These are phyloP conservation scores for Salicornia ramosissima DNA, from an alignment of 148 eudicot species.

Conservation along the genomic window DNA sequence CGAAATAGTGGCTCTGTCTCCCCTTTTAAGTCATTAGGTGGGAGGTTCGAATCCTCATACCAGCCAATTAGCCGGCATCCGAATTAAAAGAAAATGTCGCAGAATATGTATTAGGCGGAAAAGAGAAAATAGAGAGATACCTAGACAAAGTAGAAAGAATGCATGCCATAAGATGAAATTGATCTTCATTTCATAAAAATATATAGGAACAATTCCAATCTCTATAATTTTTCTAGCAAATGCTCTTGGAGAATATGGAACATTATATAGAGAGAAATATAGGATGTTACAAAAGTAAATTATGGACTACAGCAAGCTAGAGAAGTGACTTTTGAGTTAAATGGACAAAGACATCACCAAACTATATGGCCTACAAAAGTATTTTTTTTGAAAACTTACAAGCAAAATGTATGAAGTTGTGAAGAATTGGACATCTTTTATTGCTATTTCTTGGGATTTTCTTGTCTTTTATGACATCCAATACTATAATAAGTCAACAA, in stretches of 20 bases:
- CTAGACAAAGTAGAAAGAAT: conserved; percentile 23
- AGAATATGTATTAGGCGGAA: too few relatives aligned
- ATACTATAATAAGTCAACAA: too few relatives aligned
- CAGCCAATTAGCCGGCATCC: too few relatives aligned
- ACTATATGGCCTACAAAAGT: conserved; percentile 3
- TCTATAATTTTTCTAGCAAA: not conserved
- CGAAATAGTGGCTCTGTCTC: not conserved
- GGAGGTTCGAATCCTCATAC: too few relatives aligned
- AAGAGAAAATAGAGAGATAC: not conserved
- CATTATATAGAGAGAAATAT: conserved; percentile 3
- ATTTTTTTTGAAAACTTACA: conserved; percentile 21
- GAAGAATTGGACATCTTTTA: not conserved
- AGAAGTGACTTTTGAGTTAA: conserved; percentile 14
- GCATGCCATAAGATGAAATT: conserved; percentile 20
- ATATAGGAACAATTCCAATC: not conserved
- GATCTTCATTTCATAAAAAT: conserved; percentile 23
- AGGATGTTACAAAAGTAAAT: not conserved
- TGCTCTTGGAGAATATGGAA: not conserved
- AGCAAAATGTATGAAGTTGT: conserved; percentile 16
- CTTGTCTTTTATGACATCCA: not conserved
- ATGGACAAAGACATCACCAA: conserved; percentile 18
- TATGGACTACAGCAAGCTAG: conserved; percentile 16
- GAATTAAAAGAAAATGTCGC: too few relatives aligned
- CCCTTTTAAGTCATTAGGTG: too few relatives aligned
- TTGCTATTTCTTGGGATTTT: conserved; percentile 13